Percentiles rank a stretch among this genome's conserved stretches.
Conservation (phyloP, 2,329 filamentous ascomycete genomes). For the Cladosporium sp. region DNA sequence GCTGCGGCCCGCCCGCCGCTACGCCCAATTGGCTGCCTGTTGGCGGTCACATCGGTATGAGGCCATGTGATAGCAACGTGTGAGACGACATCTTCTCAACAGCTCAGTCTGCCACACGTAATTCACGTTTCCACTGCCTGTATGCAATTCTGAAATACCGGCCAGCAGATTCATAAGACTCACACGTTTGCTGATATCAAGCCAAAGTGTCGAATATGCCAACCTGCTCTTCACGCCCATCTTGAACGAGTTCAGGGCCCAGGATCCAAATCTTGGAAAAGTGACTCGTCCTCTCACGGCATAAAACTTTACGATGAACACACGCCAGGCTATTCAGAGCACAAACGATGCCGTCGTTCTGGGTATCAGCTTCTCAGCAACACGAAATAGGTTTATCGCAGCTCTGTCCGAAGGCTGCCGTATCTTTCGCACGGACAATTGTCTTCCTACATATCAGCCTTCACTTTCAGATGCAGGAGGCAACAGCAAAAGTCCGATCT, state of each 20-base stretch:
- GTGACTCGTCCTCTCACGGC: background rate
- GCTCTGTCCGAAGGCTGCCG: constrained; percentile 83
- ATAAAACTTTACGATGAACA: constrained; percentile 64
- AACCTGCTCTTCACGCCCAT: background rate
- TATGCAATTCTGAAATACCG: background rate
- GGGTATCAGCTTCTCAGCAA: constrained; percentile 79
- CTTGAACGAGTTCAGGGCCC: background rate
- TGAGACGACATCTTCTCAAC: background rate
- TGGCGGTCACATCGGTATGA: background rate
- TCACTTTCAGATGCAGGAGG: constrained; percentile 9
- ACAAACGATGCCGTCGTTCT: constrained; percentile 70
- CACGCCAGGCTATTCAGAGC: constrained; percentile 76
- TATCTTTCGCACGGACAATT: constrained; percentile 32
- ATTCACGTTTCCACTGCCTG: background rate
- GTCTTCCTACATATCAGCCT: constrained; percentile 29
- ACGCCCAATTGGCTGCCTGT: background rate
- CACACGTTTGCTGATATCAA: background rate
- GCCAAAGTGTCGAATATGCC: background rate
- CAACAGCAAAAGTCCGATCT: background rate
- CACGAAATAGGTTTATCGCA: constrained; percentile 79
- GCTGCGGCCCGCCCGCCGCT: background rate
- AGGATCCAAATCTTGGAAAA: background rate
- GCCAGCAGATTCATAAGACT: background rate
- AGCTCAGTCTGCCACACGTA: background rate
- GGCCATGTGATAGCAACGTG: background rate